Evolutionary conservation across 2,329 filamentous ascomycete genomes (phyloP).

Genomic region (Sclerotinia spermophila): DNA sequence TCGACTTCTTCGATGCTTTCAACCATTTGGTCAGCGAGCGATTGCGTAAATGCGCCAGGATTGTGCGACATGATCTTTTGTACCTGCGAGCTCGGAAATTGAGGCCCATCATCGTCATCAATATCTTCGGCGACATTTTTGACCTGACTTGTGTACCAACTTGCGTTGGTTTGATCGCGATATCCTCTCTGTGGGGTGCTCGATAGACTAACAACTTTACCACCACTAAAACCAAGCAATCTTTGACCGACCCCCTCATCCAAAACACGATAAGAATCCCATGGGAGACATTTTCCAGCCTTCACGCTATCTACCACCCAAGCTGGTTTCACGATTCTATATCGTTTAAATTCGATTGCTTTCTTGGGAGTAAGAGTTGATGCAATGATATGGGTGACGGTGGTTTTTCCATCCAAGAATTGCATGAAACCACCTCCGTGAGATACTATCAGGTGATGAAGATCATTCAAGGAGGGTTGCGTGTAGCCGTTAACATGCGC

Average conservation of each 20-base stretch:
- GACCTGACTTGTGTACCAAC: conserved; percentile 78
- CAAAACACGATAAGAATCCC: conserved; percentile 79
- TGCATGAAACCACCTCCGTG: conserved; percentile 95
- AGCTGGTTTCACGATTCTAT: conserved; percentile 88
- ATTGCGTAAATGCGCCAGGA: conserved; percentile 13
- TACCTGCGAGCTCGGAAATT: conserved; percentile 30
- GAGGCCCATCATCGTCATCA: conserved; percentile 42
- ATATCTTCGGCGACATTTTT: conserved; percentile 43
- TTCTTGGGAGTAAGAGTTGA: conserved; percentile 91
- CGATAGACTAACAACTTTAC: conserved; percentile 63
- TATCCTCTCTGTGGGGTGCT: conserved; percentile 64
- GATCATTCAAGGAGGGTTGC: conserved; percentile 83
- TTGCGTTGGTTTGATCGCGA: conserved; percentile 73
- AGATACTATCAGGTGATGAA: conserved; percentile 82
- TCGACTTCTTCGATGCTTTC: conserved; percentile 17
- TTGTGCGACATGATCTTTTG: conserved; percentile 20
- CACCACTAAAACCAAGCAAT: conserved; percentile 60
- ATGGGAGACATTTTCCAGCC: conserved; percentile 77
- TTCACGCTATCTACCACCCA: conserved; percentile 91
- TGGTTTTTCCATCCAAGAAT: conserved; percentile 91
- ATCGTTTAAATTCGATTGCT: conserved; percentile 77
- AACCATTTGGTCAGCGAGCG: conserved; percentile 7
- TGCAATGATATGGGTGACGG: conserved; percentile 93
- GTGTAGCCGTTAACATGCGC: conserved; percentile 95
- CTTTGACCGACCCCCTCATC: conserved; percentile 83